Conservation (phyloP, 352 stramenopile species). For the Phytopythium ostracodes region DNA sequence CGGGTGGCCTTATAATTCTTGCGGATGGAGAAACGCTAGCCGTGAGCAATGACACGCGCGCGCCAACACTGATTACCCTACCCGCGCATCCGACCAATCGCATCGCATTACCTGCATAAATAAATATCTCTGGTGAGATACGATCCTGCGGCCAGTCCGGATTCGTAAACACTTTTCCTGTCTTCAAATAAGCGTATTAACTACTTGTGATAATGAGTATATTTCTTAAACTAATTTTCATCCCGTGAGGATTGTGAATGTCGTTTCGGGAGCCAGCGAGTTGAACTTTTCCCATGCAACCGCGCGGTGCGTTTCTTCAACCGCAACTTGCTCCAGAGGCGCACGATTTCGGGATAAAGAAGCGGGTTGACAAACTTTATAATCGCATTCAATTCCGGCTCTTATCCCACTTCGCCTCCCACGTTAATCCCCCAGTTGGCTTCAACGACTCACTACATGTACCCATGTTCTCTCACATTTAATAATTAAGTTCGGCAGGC, state of each 20-base stretch:
- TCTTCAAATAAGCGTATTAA: background rate
- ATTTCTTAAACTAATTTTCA: background rate
- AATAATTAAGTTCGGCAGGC: background rate
- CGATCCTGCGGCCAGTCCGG: background rate
- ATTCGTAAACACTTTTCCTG: background rate
- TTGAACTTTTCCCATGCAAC: conserved; percentile 5
- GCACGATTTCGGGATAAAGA: no score
- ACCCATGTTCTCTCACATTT: no score
- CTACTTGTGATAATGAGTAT: background rate
- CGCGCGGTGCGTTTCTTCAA: conserved; percentile 4
- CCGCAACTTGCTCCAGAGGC: background rate
- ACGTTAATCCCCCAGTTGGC: no score
- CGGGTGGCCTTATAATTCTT: background rate
- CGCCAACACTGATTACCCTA: background rate
- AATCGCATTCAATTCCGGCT: background rate
- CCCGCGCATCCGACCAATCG: background rate
- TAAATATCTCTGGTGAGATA: background rate
- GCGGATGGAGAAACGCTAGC: background rate
- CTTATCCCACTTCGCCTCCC: background rate
- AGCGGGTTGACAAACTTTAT: background rate
- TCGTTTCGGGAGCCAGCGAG: background rate
- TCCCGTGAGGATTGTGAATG: no score
- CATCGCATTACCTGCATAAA: background rate
- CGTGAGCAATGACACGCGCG: conserved; percentile 5
- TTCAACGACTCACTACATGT: no score